phyloP scores from a whole-genome alignment of 2,329 filamentous ascomycete species.

The Cordyceps fumosorosea region DNA sequence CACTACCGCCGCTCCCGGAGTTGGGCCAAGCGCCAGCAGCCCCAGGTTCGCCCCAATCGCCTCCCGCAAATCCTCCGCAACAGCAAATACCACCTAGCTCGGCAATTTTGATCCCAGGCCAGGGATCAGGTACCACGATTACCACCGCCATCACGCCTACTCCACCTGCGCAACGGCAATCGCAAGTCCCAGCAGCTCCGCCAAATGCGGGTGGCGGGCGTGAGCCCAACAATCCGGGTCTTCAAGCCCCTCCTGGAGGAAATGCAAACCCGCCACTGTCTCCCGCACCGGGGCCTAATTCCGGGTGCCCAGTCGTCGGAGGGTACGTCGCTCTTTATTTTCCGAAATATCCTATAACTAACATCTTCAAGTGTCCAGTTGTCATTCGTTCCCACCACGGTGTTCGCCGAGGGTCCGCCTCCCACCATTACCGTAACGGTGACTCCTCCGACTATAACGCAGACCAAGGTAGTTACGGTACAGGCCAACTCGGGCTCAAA shows the following conservation, averaged over 20 bases:
- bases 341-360: background rate
- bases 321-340: background rate
- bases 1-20: background rate
- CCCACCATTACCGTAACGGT: background rate
- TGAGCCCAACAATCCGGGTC: no score
- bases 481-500: no score
- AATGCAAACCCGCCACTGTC: no score
- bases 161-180: background rate
- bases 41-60: background rate
- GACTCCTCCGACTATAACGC: background rate
- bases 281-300: no score
- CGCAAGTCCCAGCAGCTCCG: background rate
- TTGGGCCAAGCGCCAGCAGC: background rate
- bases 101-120: no score
- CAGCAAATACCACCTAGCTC: background rate
- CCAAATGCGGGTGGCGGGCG: background rate
- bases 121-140: background rate
- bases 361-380: background rate
- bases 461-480: background rate
- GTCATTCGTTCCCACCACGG: constrained; percentile 2
- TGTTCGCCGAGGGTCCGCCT: background rate
- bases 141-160: background rate
- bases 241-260: no score
- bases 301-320: no score
- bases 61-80: background rate